Conservation (phyloP, 306 rosid species). For the Ormosia emarginata region DNA sequence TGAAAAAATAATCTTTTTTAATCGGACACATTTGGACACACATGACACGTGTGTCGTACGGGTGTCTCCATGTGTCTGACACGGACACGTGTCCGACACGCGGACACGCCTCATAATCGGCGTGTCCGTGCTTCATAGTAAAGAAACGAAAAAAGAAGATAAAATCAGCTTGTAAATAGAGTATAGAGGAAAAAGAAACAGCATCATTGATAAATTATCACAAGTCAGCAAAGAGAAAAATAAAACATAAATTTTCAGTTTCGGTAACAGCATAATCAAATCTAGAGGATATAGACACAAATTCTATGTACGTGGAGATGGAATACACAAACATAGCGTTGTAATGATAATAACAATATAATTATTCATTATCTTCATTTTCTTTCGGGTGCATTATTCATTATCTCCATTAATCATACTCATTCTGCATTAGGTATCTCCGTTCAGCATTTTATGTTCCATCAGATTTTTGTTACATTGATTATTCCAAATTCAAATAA, state of each 20-base stretch:
- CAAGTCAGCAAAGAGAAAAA: not conserved
- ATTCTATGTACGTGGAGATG: not conserved
- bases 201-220: not conserved
- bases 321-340: not conserved
- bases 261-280: not conserved
- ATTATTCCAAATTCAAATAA: not conserved
- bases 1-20: too few relatives aligned
- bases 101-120: too few relatives aligned
- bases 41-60: too few relatives aligned
- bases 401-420: not conserved
- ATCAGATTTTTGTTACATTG: not conserved
- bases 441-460: not conserved
- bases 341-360: not conserved
- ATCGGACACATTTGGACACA: too few relatives aligned
- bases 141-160: not conserved
- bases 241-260: not conserved
- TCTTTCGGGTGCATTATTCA: not conserved
- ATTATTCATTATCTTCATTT: not conserved
- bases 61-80: too few relatives aligned
- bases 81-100: too few relatives aligned
- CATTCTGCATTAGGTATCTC: not conserved
- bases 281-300: not conserved
- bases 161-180: not conserved
- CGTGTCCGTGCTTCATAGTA: too few relatives aligned
- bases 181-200: not conserved